Conservation (phyloP, 1,139 yeast species). For the Candida sanyaensis region DNA sequence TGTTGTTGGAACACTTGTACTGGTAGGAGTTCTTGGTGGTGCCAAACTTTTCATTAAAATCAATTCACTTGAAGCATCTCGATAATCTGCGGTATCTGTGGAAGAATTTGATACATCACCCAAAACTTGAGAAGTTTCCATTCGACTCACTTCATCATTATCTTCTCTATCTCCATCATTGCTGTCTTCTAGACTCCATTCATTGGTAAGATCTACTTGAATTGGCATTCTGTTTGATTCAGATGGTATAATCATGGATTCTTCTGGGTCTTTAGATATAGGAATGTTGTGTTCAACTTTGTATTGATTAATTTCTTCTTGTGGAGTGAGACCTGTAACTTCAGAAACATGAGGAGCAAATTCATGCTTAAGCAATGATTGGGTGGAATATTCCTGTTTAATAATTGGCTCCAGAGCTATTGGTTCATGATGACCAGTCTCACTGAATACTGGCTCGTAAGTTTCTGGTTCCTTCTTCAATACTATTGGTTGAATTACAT, state of each 20-base stretch:
- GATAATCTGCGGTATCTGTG: conserved; percentile 20
- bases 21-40: conserved; percentile 17
- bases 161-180: conserved; percentile 48
- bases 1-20: conserved; percentile 19
- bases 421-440: neutral
- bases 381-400: neutral
- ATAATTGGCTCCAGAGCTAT: neutral
- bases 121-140: conserved; percentile 12
- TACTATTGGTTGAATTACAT: neutral
- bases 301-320: conserved; percentile 14
- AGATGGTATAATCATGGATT: conserved; percentile 11
- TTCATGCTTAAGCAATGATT: conserved; percentile 3
- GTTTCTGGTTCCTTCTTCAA: neutral
- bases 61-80: conserved; percentile 11
- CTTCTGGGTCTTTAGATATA: conserved; percentile 1
- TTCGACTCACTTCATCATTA: conserved; percentile 27
- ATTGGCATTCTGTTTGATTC: conserved; percentile 28
- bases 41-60: conserved; percentile 19
- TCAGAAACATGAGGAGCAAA: conserved; percentile 8
- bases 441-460: neutral
- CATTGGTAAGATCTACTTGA: conserved; percentile 37
- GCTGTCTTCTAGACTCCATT: conserved; percentile 45
- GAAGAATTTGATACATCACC: conserved; percentile 14
- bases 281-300: neutral
- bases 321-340: conserved; percentile 13